phyloP scores from a whole-genome alignment of 2,329 filamentous ascomycete genomes.

The Neonectria hederae region DNA sequence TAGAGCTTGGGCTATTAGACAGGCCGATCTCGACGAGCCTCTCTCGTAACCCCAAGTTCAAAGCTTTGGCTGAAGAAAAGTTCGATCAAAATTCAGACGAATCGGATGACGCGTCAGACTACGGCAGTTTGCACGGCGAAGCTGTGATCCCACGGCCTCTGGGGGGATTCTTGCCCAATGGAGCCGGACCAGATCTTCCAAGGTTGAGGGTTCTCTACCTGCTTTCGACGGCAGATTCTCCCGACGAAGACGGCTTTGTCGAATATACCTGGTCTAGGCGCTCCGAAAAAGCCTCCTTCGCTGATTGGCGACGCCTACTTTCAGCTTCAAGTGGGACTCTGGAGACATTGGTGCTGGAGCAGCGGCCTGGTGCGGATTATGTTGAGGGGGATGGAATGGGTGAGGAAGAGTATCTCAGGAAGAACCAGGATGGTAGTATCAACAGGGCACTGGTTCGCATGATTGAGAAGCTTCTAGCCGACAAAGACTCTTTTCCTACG shows the following conservation, averaged over 20 bases:
- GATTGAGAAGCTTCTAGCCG: no score
- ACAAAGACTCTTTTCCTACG: no score
- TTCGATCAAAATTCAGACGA: neutral
- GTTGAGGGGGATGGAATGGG: neutral
- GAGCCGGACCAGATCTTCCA: neutral
- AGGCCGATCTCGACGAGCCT: neutral
- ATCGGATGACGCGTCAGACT: neutral
- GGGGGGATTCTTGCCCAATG: neutral
- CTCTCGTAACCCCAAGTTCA: neutral
- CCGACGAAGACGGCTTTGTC: neutral
- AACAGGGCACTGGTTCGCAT: no score
- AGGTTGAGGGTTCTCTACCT: conserved; percentile 14
- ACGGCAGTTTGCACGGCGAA: neutral
- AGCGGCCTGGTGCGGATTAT: conserved; percentile 17
- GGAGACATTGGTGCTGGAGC: conserved; percentile 27
- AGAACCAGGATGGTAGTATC: no score
- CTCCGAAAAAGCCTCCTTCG: conserved; percentile 1
- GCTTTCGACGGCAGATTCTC: conserved; percentile 1
- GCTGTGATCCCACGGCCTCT: conserved; percentile 21
- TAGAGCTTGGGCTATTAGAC: conserved; percentile 32
- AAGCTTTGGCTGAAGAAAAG: neutral
- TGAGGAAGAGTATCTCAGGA: neutral
- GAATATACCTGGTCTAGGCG: conserved; percentile 20
- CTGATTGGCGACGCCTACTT: conserved; percentile 11
- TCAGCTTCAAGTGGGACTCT: conserved; percentile 1